A percentile compares a stretch with the other conserved stretches of the same genome.
Evolutionary conservation across 2,329 filamentous ascomycete genomes (phyloP).

Genomic region (Penicillium sp.): DNA sequence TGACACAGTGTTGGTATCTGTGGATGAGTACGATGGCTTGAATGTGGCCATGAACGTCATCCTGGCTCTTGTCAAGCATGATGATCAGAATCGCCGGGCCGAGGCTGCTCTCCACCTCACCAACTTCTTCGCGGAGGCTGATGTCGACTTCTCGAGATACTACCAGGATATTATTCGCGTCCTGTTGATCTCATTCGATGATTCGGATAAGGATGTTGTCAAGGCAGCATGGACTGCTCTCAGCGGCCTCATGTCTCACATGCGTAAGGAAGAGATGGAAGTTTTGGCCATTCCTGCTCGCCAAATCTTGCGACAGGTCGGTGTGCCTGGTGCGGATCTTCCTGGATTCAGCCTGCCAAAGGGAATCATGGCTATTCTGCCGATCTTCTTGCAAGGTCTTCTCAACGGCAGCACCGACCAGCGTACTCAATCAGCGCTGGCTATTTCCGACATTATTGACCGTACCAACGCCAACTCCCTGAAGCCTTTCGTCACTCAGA

Average conservation of each 20-base stretch:
- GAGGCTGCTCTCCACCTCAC: conserved; percentile 76
- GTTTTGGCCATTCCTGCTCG: conserved; percentile 81
- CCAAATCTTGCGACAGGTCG: conserved; percentile 82
- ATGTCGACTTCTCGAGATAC: conserved; percentile 91
- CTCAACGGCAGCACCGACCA: conserved; percentile 96
- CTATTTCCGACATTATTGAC: conserved; percentile 94
- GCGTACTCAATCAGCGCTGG: conserved; percentile 84
- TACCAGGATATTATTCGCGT: conserved; percentile 93
- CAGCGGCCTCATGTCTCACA: conserved; percentile 79
- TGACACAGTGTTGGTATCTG: conserved; percentile 84
- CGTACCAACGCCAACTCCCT: conserved; percentile 83
- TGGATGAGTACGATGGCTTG: conserved; percentile 93
- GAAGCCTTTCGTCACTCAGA: conserved; percentile 94
- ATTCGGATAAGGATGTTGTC: conserved; percentile 78
- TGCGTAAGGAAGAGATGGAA: conserved; percentile 98
- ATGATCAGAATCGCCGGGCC: conserved; percentile 82
- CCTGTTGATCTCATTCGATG: conserved; percentile 88
- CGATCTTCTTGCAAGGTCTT: conserved; percentile 95
- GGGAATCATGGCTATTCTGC: conserved; percentile 92
- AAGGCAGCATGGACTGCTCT: conserved; percentile 88
- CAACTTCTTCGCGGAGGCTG: conserved; percentile 78
- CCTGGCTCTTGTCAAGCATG: conserved; percentile 82
- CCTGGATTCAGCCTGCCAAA: conserved; percentile 89
- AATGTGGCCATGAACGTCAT: conserved; percentile 96
- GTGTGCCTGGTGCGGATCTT: conserved; percentile 79